Percentiles rank a stretch among this genome's conserved stretches.
These are phyloP conservation scores for Phaeosphaeriaceae sp. DNA, from an alignment of 2,329 filamentous ascomycete species.

Conservation along the genomic window DNA sequence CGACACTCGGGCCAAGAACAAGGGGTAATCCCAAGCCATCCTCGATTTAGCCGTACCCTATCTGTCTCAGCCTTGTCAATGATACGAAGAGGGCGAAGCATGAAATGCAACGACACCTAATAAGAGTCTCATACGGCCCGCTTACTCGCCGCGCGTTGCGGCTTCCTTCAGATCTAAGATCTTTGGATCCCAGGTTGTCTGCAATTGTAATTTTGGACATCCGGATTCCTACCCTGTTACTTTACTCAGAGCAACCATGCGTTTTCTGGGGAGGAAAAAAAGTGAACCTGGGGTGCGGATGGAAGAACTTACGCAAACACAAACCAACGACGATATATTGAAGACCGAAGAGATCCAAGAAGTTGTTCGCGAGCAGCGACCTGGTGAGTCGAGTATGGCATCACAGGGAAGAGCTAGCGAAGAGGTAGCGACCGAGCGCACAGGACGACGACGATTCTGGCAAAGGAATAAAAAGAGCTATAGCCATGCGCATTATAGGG, in stretches of 20 bases:
- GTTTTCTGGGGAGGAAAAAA: conserved; percentile 1
- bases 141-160: no score
- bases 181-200: not conserved
- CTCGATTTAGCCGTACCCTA: no score
- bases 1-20: not conserved
- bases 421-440: not conserved
- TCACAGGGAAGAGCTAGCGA: conserved; percentile 8
- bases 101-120: not conserved
- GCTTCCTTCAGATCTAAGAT: no score
- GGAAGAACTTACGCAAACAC: conserved; percentile 20
- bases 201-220: not conserved
- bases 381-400: conserved; percentile 1
- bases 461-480: conserved; percentile 27
- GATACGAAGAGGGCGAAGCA: no score
- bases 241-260: not conserved
- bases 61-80: no score
- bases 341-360: conserved; percentile 16
- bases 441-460: conserved; percentile 3
- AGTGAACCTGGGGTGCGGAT: conserved; percentile 25
- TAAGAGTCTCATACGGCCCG: not conserved
- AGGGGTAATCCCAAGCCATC: no score
- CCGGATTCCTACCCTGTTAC: no score
- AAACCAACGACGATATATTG: conserved; percentile 17
- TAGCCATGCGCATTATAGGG: conserved; percentile 49
- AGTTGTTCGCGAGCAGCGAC: conserved; percentile 2